Percentiles rank a stretch among this genome's conserved stretches.
phyloP scores from a whole-genome alignment of 179 eudicot genomes.

The Drosera spatulata region DNA sequence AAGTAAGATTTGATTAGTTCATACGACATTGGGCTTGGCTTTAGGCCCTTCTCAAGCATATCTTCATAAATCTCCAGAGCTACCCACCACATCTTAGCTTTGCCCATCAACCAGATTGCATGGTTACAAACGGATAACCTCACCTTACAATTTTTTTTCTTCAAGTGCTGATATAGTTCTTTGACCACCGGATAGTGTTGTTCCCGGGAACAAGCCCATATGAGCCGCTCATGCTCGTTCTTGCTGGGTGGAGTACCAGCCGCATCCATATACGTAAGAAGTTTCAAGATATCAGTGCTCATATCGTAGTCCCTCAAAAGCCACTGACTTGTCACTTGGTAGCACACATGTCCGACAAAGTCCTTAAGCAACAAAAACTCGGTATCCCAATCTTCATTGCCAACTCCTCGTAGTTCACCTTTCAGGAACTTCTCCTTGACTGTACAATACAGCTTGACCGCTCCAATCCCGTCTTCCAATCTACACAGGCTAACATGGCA shows the following conservation, averaged over 20 bases:
- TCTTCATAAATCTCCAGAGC: constrained; percentile 91
- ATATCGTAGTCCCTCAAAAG: constrained; percentile 48
- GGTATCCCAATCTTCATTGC: constrained; percentile 48
- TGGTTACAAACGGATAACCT: constrained; percentile 93
- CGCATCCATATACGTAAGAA: constrained; percentile 66
- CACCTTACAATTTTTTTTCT: constrained; percentile 48
- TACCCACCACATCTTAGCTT: constrained; percentile 97
- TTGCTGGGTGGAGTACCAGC: constrained; percentile 39
- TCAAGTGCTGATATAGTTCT: constrained; percentile 65
- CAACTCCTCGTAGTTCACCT: constrained; percentile 36
- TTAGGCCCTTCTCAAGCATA: constrained; percentile 82
- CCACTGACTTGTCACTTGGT: constrained; percentile 83
- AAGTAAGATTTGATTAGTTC: constrained; percentile 79
- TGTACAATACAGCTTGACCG: constrained; percentile 45
- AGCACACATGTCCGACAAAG: constrained; percentile 65
- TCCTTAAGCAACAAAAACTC: constrained; percentile 58
- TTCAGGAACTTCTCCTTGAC: constrained; percentile 38
- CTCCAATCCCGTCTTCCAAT: constrained; percentile 79
- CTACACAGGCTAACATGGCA: constrained; percentile 63
- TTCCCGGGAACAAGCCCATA: constrained; percentile 88
- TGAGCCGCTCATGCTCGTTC: constrained; percentile 61
- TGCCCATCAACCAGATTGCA: constrained; percentile 89
- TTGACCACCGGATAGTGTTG: constrained; percentile 68
- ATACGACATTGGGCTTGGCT: constrained; percentile 73
- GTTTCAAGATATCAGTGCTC: constrained; percentile 50